Evolutionary conservation across 495 filamentous ascomycete genomes (phyloP).

Genomic region (Sabuloglossum arenarium): DNA sequence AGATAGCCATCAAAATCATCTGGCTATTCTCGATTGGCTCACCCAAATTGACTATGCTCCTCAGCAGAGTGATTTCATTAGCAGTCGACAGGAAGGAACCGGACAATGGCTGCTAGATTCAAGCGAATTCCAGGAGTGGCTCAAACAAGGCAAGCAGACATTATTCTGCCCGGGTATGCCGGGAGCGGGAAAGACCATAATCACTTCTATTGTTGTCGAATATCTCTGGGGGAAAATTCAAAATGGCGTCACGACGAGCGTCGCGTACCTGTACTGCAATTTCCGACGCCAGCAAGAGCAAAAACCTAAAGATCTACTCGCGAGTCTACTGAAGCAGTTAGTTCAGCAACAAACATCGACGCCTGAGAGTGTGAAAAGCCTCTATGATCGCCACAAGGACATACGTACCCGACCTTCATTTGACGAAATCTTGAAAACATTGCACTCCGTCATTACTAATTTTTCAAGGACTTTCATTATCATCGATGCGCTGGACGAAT

Average conservation of each 20-base stretch:
- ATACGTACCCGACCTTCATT: neutral
- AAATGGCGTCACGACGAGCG: neutral
- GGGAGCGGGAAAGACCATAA: slow-evolving; percentile 3
- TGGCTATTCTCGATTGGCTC: slow-evolving; percentile 3
- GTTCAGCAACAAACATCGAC: neutral
- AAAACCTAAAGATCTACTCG: slow-evolving; percentile 2
- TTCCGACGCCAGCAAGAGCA: slow-evolving; percentile 6
- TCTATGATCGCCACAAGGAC: neutral
- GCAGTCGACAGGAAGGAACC: slow-evolving; percentile 1
- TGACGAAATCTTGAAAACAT: neutral
- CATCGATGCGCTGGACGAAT: slow-evolving; percentile 15
- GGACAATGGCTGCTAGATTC: slow-evolving; percentile 3
- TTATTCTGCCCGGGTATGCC: slow-evolving; percentile 1
- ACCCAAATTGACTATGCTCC: neutral
- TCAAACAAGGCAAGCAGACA: neutral
- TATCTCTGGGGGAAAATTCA: neutral
- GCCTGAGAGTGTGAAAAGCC: neutral
- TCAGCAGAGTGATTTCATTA: slow-evolving; percentile 2
- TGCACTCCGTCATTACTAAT: neutral
- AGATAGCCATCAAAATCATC: neutral
- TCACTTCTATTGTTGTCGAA: neutral
- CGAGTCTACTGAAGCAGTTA: slow-evolving; percentile 6
- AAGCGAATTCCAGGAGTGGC: neutral
- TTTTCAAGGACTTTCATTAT: neutral
- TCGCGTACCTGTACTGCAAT: slow-evolving; percentile 6